Evolutionary conservation across 495 filamentous ascomycete species (phyloP).

Genomic region (Aspergillus funiculosus): DNA sequence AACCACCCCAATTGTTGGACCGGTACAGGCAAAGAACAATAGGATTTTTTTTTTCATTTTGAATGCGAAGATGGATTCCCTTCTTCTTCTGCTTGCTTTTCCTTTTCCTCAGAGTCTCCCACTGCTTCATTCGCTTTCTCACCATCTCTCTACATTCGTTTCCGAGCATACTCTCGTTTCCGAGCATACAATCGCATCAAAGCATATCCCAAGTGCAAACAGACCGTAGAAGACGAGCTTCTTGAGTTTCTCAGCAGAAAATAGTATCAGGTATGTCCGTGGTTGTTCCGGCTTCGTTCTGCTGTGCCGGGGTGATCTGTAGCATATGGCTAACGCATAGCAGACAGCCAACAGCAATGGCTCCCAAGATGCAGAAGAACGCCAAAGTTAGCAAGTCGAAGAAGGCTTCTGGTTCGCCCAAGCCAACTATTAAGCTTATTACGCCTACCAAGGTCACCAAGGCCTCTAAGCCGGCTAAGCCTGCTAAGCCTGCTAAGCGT

Average conservation of each 20-base stretch:
- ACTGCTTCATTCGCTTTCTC: background rate
- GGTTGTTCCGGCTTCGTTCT: background rate
- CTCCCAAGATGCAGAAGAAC: background rate
- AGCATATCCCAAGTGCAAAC: too few relatives aligned
- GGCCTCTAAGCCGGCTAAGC: background rate
- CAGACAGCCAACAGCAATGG: background rate
- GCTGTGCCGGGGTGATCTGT: background rate
- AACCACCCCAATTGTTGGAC: conserved; percentile 11
- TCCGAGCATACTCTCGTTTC: too few relatives aligned
- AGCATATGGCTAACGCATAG: background rate
- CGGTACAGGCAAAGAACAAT: conserved; percentile 2
- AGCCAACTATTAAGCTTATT: too few relatives aligned
- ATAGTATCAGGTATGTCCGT: background rate
- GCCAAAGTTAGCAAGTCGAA: background rate
- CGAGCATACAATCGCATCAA: too few relatives aligned
- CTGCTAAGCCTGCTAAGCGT: too few relatives aligned
- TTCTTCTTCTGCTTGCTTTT: background rate
- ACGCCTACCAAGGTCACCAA: too few relatives aligned
- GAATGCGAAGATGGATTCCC: conserved; percentile 1
- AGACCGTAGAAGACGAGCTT: too few relatives aligned
- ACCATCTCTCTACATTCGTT: background rate
- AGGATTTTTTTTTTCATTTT: background rate
- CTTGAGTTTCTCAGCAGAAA: background rate
- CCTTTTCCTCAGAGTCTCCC: background rate
- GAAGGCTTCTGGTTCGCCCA: background rate